Conservation (phyloP, 805 yeast species). For the Torulaspora quercuum region DNA sequence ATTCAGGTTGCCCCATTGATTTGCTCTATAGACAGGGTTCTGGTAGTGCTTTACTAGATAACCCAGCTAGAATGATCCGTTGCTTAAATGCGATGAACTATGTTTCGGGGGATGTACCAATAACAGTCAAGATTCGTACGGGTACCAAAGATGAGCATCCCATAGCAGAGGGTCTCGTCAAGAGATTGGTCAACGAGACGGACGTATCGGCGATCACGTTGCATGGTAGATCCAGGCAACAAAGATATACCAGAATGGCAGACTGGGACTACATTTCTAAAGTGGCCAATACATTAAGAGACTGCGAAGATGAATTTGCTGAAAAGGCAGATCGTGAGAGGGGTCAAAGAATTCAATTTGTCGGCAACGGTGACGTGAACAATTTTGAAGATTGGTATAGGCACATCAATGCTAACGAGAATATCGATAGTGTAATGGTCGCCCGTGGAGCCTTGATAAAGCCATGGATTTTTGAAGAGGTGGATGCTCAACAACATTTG, state of each 20-base stretch:
- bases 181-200: constrained; percentile 68
- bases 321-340: constrained; percentile 67
- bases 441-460: constrained; percentile 97
- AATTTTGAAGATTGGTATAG: constrained; percentile 85
- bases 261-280: constrained; percentile 87
- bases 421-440: constrained; percentile 91
- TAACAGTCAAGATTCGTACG: constrained; percentile 87
- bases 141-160: constrained; percentile 85
- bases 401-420: constrained; percentile 52
- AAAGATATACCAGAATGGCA: constrained; percentile 85
- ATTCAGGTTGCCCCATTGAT: constrained; percentile 98
- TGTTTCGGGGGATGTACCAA: constrained; percentile 84
- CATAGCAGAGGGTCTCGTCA: constrained; percentile 75
- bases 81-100: constrained; percentile 86
- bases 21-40: constrained; percentile 91
- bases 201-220: constrained; percentile 87
- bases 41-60: constrained; percentile 89
- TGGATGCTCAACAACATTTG: constrained; percentile 80
- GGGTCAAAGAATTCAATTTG: constrained; percentile 65
- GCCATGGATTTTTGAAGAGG: constrained; percentile 98
- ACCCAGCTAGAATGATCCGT: constrained; percentile 74
- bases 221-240: constrained; percentile 96
- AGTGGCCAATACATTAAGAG: constrained; percentile 66
- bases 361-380: constrained; percentile 94
- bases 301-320: constrained; percentile 48